A percentile compares a stretch with the other conserved stretches of the same genome.
Conservation (phyloP, 306 rosid species). For the Abrus precatorius region DNA sequence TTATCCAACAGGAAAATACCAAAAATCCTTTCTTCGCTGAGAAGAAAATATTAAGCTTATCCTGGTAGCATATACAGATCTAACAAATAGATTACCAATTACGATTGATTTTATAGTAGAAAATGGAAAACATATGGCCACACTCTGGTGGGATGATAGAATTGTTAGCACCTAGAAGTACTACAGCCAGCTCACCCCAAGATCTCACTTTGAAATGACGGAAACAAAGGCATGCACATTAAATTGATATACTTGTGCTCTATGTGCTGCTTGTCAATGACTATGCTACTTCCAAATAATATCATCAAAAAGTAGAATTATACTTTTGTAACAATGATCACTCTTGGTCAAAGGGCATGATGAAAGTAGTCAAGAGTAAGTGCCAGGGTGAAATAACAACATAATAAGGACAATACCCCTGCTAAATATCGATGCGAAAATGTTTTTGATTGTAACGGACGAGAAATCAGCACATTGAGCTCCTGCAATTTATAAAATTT, state of each 20-base stretch:
- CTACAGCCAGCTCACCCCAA: slow-evolving; percentile 2
- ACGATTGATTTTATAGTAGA: neutral
- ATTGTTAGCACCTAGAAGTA: neutral
- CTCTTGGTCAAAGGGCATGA: slow-evolving; percentile 22
- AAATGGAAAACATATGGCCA: neutral
- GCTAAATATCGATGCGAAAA: slow-evolving; percentile 91
- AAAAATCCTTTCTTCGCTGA: neutral
- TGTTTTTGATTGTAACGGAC: slow-evolving; percentile 82
- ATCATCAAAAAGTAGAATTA: slow-evolving; percentile 18
- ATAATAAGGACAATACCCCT: slow-evolving; percentile 66
- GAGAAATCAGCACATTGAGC: slow-evolving; percentile 75
- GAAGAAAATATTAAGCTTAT: slow-evolving; percentile 1
- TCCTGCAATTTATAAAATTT: slow-evolving; percentile 64
- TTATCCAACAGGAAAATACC: slow-evolving; percentile 16
- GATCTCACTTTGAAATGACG: slow-evolving; percentile 17
- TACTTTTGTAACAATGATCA: neutral
- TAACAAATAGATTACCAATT: neutral
- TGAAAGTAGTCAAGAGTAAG: neutral
- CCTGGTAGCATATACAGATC: slow-evolving; percentile 2
- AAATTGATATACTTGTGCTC: slow-evolving; percentile 31
- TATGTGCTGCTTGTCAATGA: neutral
- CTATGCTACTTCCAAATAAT: slow-evolving; percentile 24
- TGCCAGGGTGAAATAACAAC: neutral
- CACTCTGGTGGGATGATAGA: neutral
- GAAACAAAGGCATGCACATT: neutral